phyloP scores from a whole-genome alignment of 495 filamentous ascomycete genomes.

The Usnea hakonensis region DNA sequence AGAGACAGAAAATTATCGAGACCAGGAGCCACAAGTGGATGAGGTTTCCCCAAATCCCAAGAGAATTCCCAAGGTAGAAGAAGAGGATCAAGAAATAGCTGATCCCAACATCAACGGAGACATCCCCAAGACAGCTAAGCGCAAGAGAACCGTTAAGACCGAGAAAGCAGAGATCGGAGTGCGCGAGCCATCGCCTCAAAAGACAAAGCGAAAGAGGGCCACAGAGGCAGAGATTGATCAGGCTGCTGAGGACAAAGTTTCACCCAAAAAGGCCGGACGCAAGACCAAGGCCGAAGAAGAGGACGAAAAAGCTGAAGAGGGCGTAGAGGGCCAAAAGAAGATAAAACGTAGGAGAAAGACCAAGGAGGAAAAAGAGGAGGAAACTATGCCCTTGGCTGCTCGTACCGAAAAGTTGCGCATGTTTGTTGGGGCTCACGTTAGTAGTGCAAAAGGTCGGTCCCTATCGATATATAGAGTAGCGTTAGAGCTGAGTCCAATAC shows the following conservation, averaged over 20 bases:
- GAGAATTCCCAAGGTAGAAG: background rate
- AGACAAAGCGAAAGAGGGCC: slow-evolving; percentile 11
- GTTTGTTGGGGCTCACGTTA: slow-evolving; percentile 88
- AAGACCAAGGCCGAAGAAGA: slow-evolving; percentile 19
- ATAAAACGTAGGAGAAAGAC: slow-evolving; percentile 28
- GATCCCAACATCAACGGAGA: background rate
- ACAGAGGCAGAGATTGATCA: slow-evolving; percentile 6
- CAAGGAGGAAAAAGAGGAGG: slow-evolving; percentile 38
- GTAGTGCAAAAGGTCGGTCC: slow-evolving; percentile 67
- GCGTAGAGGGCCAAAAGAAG: slow-evolving; percentile 17
- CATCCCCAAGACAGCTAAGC: background rate
- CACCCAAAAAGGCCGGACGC: background rate
- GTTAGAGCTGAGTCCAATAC: slow-evolving; percentile 6
- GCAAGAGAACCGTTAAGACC: background rate
- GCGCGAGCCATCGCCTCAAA: slow-evolving; percentile 1
- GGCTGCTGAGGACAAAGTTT: background rate
- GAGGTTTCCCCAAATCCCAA: background rate
- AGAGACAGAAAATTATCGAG: background rate
- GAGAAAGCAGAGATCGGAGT: background rate
- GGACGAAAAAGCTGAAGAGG: slow-evolving; percentile 29
- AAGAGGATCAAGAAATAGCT: background rate
- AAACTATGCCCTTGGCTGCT: slow-evolving; percentile 56
- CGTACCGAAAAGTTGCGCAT: slow-evolving; percentile 66
- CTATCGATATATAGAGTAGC: background rate
- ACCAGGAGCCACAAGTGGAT: background rate